Percentiles rank a stretch among this genome's conserved stretches.
phyloP scores from a whole-genome alignment of 2,329 filamentous ascomycete genomes.

The Alternaria dauci region DNA sequence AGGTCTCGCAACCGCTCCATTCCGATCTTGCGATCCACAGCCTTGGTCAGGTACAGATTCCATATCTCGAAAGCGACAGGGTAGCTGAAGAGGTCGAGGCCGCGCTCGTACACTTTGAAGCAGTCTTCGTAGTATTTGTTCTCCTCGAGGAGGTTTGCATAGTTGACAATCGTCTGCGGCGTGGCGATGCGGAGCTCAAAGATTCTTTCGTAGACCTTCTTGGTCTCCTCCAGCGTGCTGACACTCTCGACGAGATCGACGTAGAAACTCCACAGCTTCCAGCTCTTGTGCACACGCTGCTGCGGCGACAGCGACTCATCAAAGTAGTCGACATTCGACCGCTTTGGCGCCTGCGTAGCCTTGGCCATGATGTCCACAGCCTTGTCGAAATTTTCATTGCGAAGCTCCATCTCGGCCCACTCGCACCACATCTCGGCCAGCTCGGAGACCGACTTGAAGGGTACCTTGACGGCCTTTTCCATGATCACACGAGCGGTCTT shows the following conservation, averaged over 20 bases:
- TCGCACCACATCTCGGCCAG: slow-evolving; percentile 98
- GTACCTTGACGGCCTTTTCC: slow-evolving; percentile 97
- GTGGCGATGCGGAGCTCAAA: slow-evolving; percentile 98
- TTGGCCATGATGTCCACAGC: slow-evolving; percentile 97
- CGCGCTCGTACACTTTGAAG: slow-evolving; percentile 96
- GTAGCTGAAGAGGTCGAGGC: slow-evolving; percentile 97
- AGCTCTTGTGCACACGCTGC: slow-evolving; percentile 97
- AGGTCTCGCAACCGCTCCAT: slow-evolving; percentile 94
- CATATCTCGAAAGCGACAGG: slow-evolving; percentile 98
- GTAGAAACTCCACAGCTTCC: slow-evolving; percentile 99
- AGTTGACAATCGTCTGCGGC: slow-evolving; percentile 98
- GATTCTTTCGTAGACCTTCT: slow-evolving; percentile 94
- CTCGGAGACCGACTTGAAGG: slow-evolving; percentile 96
- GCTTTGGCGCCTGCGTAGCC: slow-evolving; percentile 93
- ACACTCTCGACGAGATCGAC: slow-evolving; percentile 97
- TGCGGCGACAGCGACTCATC: slow-evolving; percentile 93
- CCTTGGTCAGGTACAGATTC: slow-evolving; percentile 98
- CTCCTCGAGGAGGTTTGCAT: slow-evolving; percentile 93
- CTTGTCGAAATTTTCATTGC: slow-evolving; percentile 94
- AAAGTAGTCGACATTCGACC: slow-evolving; percentile 99
- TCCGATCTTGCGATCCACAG: slow-evolving; percentile 92
- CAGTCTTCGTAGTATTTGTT: slow-evolving; percentile 95
- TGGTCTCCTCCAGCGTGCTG: slow-evolving; percentile 87
- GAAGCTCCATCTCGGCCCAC: slow-evolving; percentile 98
- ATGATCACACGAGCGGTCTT: slow-evolving; percentile 89